These are phyloP conservation scores for Euphorbia schlechtendalii DNA, from an alignment of 441 rosid genomes.

Conservation along the genomic window DNA sequence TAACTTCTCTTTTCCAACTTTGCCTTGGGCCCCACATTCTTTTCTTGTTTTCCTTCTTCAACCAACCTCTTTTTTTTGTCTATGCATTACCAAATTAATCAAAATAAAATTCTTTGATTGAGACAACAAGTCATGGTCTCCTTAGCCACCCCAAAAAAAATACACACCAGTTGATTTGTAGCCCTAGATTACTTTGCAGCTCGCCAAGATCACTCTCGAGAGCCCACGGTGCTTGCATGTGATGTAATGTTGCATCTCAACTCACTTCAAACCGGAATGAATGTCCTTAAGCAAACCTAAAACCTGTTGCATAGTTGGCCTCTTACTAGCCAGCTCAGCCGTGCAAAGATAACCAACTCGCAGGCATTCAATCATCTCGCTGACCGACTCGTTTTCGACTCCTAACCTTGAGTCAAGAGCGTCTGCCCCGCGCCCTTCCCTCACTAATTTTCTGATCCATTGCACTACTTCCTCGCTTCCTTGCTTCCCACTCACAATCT, in stretches of 20 bases:
- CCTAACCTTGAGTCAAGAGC: slow-evolving; percentile 58
- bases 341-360: slow-evolving; percentile 79
- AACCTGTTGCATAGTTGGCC: slow-evolving; percentile 92
- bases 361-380: slow-evolving; percentile 72
- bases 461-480: slow-evolving; percentile 49
- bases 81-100: slow-evolving; percentile 4
- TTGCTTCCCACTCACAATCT: slow-evolving; percentile 58
- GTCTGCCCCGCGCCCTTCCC: slow-evolving; percentile 51
- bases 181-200: not conserved
- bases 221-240: too few species aligned
- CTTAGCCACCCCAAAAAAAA: not conserved
- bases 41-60: not conserved
- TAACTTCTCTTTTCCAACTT: not conserved
- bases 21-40: not conserved
- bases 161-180: not conserved
- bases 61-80: slow-evolving; percentile 3
- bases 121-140: slow-evolving; percentile 1
- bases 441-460: slow-evolving; percentile 52
- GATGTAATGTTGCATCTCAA: too few species aligned
- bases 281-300: slow-evolving; percentile 82
- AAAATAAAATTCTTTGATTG: not conserved
- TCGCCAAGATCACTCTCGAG: not conserved
- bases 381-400: slow-evolving; percentile 38
- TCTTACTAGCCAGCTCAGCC: slow-evolving; percentile 62
- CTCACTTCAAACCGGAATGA: slow-evolving; percentile 25